Evolutionary conservation across 2,329 filamentous ascomycete genomes (phyloP).

Genomic region (Epichloe bromicola): DNA sequence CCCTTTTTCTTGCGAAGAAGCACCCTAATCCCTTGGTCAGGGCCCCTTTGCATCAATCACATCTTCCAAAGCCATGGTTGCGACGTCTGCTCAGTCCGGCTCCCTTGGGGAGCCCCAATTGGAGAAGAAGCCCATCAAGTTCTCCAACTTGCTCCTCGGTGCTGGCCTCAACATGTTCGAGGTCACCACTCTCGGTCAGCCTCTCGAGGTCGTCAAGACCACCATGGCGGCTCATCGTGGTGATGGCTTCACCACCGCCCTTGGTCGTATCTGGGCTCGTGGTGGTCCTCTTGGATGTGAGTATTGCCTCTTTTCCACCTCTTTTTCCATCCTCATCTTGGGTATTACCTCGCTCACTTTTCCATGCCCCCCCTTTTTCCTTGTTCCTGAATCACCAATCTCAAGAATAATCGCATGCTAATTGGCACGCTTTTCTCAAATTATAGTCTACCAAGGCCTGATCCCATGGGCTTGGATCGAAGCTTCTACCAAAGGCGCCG

Average conservation of each 20-base stretch:
- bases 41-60: slow-evolving; percentile 49
- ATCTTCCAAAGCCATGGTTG: slow-evolving; percentile 48
- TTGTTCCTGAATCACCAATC: not conserved
- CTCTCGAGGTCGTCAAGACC: slow-evolving; percentile 97
- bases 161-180: slow-evolving; percentile 94
- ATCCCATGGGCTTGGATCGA: slow-evolving; percentile 99
- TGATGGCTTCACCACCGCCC: slow-evolving; percentile 71
- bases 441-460: slow-evolving; percentile 98
- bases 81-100: slow-evolving; percentile 40
- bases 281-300: slow-evolving; percentile 89
- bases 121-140: slow-evolving; percentile 99
- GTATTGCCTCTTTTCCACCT: slow-evolving; percentile 23
- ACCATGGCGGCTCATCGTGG: slow-evolving; percentile 96
- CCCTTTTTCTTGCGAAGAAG: slow-evolving; percentile 56
- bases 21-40: slow-evolving; percentile 96
- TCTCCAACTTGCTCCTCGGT: slow-evolving; percentile 93
- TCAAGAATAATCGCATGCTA: slow-evolving; percentile 3
- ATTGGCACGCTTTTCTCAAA: slow-evolving; percentile 24
- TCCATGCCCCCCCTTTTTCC: slow-evolving; percentile 2
- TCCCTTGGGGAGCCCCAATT: slow-evolving; percentile 39
- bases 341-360: not conserved
- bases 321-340: not conserved
- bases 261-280: slow-evolving; percentile 82
- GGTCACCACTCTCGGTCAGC: slow-evolving; percentile 56
- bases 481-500: slow-evolving; percentile 97